A percentile compares a stretch with the other conserved stretches of the same genome.
Conservation (phyloP, 108 stramenopile genomes). For the Skeletonema marinoi region DNA sequence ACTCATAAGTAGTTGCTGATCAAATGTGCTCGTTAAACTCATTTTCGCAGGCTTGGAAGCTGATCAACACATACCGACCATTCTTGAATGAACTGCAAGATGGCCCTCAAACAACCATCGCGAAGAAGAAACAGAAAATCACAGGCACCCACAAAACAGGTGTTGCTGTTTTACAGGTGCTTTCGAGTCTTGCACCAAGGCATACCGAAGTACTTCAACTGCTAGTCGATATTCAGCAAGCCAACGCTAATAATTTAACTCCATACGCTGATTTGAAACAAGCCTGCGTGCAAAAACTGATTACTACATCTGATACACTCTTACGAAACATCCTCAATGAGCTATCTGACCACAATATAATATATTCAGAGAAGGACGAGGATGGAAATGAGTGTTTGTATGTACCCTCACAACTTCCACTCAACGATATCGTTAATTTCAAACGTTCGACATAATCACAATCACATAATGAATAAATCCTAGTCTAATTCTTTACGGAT, state of each 20-base stretch:
- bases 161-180: constrained; percentile 23
- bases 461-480: not conserved
- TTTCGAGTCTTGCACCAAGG: constrained; percentile 59
- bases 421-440: constrained; percentile 26
- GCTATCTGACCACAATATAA: constrained; percentile 62
- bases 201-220: constrained; percentile 68
- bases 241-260: constrained; percentile 20
- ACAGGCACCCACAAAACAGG: constrained; percentile 2
- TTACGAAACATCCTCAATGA: constrained; percentile 59
- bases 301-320: constrained; percentile 45
- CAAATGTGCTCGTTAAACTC: too few relatives aligned
- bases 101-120: constrained; percentile 11
- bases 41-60: constrained; percentile 52
- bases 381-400: constrained; percentile 15
- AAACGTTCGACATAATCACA: not conserved
- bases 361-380: constrained; percentile 24
- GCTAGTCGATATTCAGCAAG: constrained; percentile 60
- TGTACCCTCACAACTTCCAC: constrained; percentile 12
- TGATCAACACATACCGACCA: constrained; percentile 66
- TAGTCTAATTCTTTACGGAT: too few relatives aligned
- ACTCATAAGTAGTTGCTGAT: too few relatives aligned
- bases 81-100: constrained; percentile 63
- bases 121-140: constrained; percentile 26
- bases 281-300: constrained; percentile 54
- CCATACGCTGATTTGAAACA: constrained; percentile 45